These are phyloP conservation scores for Eudorina sp. DNA, from an alignment of 139 green algal species.

Conservation along the genomic window DNA sequence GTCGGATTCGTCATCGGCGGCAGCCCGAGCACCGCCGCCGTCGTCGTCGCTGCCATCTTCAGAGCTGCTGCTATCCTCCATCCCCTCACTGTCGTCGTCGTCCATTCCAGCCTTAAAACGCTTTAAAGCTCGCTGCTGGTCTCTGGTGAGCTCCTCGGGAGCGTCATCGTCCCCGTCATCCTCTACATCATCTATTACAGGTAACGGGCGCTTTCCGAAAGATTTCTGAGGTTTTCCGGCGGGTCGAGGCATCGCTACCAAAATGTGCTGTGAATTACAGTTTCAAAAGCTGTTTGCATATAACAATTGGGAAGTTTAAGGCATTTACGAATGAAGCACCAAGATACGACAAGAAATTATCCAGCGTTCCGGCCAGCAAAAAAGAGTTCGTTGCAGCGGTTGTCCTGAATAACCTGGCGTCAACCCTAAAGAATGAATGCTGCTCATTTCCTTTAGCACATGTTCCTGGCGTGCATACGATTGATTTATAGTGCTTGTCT, in stretches of 20 bases:
- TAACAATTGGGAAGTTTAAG: no score
- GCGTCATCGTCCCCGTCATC: not conserved
- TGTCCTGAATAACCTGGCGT: no score
- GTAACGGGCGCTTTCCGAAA: not conserved
- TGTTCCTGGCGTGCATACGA: no score
- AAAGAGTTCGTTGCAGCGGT: no score
- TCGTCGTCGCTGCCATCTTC: not conserved
- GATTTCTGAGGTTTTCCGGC: not conserved
- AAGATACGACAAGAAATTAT: no score
- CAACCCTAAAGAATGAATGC: no score
- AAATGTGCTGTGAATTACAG: no score
- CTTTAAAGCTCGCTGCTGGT: slow-evolving; percentile 39
- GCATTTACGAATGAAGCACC: no score
- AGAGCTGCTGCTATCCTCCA: not conserved
- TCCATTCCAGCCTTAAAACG: slow-evolving; percentile 18
- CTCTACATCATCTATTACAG: not conserved
- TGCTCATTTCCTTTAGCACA: no score
- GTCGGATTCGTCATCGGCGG: not conserved
- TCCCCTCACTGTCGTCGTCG: not conserved
- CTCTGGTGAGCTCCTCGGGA: slow-evolving; percentile 14
- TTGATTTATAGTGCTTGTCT: no score
- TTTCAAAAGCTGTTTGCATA: no score
- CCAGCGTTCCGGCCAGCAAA: no score
- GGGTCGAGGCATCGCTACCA: not conserved
- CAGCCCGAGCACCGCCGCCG: not conserved